Percentiles rank a stretch among this genome's conserved stretches.
These are phyloP conservation scores for Scytalidium lignicola DNA, from an alignment of 2,329 filamentous ascomycete genomes.

Conservation along the genomic window DNA sequence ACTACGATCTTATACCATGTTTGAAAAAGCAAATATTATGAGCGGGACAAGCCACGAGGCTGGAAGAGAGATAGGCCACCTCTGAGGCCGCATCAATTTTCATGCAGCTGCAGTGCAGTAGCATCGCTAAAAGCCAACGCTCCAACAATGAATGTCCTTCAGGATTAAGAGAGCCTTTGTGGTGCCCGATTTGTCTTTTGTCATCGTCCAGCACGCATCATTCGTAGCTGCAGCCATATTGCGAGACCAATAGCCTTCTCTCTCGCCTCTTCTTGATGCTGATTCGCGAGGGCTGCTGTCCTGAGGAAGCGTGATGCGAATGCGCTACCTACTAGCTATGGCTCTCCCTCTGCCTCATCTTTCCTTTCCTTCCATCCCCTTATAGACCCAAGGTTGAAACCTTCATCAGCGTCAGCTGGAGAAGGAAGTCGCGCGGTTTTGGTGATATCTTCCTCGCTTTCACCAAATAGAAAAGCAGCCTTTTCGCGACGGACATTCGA, in stretches of 20 bases:
- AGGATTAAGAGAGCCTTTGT: neutral
- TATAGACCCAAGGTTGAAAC: conserved; percentile 23
- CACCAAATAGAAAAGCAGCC: conserved; percentile 29
- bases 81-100: neutral
- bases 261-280: neutral
- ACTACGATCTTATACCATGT: neutral
- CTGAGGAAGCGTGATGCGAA: neutral
- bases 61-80: neutral
- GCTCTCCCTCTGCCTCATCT: conserved; percentile 3
- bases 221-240: neutral
- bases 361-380: conserved; percentile 15
- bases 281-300: neutral
- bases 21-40: neutral
- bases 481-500: conserved; percentile 25
- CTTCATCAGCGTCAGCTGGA: conserved; percentile 19
- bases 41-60: neutral
- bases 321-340: neutral
- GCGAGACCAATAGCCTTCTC: neutral
- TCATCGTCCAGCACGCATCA: neutral
- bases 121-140: conserved; percentile 3
- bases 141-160: neutral
- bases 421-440: conserved; percentile 9
- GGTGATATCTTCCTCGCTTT: conserved; percentile 14
- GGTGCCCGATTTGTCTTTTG: neutral
- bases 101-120: conserved; percentile 10